These are phyloP conservation scores for Cyberlindnera americana DNA, from an alignment of 805 yeast species.

Conservation along the genomic window DNA sequence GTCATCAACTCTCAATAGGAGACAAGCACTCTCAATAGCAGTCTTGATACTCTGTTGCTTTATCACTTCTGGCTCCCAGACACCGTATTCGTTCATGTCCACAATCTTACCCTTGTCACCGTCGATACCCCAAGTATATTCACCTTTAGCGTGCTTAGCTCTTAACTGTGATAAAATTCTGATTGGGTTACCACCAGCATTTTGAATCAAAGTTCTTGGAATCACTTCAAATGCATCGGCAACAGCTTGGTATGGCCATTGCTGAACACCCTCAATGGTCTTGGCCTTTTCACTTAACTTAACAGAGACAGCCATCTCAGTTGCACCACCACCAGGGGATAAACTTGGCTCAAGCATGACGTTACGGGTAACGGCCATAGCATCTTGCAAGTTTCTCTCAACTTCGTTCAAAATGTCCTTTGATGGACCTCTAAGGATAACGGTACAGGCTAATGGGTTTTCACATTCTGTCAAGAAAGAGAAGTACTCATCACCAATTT, in stretches of 20 bases:
- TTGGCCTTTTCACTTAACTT: constrained; percentile 86
- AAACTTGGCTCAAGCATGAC: constrained; percentile 92
- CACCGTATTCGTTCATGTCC: constrained; percentile 93
- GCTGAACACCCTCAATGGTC: constrained; percentile 88
- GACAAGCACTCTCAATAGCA: constrained; percentile 95
- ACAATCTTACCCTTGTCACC: constrained; percentile 93
- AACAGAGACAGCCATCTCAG: constrained; percentile 97
- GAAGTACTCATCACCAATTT: constrained; percentile 96
- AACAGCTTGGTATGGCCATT: constrained; percentile 98
- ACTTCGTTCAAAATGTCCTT: constrained; percentile 95
- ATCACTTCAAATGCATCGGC: constrained; percentile 98
- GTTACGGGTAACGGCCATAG: constrained; percentile 96
- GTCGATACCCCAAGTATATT: constrained; percentile 82
- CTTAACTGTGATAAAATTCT: constrained; percentile 84
- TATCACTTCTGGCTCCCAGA: constrained; percentile 99
- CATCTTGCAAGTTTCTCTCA: constrained; percentile 96
- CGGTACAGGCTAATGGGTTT: constrained; percentile 90
- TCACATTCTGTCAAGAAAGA: constrained; percentile 77
- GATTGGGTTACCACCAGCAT: constrained; percentile 96
- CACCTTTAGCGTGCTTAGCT: constrained; percentile 94
- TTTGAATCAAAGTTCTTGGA: constrained; percentile 95
- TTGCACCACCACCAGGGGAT: constrained; percentile 99
- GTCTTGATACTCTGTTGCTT: constrained; percentile 96
- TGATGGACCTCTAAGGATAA: constrained; percentile 91
- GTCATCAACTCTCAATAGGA: constrained; percentile 93